Base-by-base conservation (phyloP, 179 eudicot genomes). In the Pouteria campechiana region DNA sequence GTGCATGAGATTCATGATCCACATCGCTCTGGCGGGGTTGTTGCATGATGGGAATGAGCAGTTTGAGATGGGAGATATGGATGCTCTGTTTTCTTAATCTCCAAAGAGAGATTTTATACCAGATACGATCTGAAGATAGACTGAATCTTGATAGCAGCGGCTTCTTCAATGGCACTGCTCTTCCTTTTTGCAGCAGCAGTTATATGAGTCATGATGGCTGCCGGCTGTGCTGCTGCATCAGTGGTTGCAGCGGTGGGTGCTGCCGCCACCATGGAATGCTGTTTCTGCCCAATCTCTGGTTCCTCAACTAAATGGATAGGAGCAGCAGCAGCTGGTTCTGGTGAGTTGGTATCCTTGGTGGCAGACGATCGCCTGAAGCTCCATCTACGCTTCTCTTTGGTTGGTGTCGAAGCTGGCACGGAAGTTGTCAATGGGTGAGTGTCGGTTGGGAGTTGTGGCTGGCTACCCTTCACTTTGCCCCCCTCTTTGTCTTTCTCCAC, bases 301-400 rank as follows among this genome's bases (percentile, higher is more conserved):
- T 67, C 64, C 5, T 20, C 7, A 20, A 25, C 31, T 10, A 10
- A 2, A 18, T 44, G 36, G 7, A 56, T 54, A 5, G 33, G 56
- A 3, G 61, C 21, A 15, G 66, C 14, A 16, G 59, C 25, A 16
- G 50, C 17, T 12, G 15, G 11, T 3, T 57, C 66, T 20, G 1
- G n/a, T 1, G 46, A 33, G 21, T 21, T 59, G 7, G 22, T 24
- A 15, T 61, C 73, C 40, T 40, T 61, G n/a, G 69, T 46, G 17
- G 84, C 79, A 5, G 92, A 72, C 0, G 93, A 75, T 24, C 97
- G 50, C 6, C 97, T 67, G 48, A 88, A 88, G 56, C 95, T 84
- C 97, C 97, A 88, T 47, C 97, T 49, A 27, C 65, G 68, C 53
- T 84, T 88, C 55, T 88, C 97, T 48, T 76, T 88, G n/a, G n/a